A percentile compares a stretch with the other conserved stretches of the same genome.
Evolutionary conservation across 805 yeast genomes (phyloP).

Genomic region (Wickerhamiella spandovensis): DNA sequence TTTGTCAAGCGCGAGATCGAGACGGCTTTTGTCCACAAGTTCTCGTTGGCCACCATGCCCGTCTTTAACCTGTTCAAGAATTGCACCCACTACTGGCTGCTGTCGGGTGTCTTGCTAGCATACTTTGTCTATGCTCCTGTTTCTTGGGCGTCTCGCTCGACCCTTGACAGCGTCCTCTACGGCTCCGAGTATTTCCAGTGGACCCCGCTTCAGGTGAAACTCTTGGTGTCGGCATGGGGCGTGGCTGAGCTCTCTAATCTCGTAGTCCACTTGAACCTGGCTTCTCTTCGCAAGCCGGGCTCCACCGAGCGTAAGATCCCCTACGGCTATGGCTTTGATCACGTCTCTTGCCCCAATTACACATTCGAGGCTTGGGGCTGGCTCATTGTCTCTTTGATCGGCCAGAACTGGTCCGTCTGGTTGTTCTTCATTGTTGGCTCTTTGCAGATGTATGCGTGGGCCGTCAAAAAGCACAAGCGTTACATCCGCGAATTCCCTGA

Average conservation of each 20-base stretch:
- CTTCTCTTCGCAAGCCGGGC: constrained; percentile 39
- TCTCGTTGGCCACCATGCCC: constrained; percentile 90
- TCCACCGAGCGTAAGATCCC: constrained; percentile 58
- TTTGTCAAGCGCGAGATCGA: constrained; percentile 82
- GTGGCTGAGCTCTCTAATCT: constrained; percentile 62
- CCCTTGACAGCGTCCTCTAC: constrained; percentile 15
- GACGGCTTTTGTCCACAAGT: constrained; percentile 70
- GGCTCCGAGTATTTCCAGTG: constrained; percentile 12
- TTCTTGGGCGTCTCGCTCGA: constrained; percentile 17
- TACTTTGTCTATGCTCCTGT: constrained; percentile 36
- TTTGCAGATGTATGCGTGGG: constrained; percentile 85
- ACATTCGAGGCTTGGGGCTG: constrained; percentile 74
- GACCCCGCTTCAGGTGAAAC: constrained; percentile 7
- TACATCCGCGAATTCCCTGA: constrained; percentile 59
- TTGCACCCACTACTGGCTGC: constrained; percentile 83
- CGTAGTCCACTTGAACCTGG: constrained; percentile 52
- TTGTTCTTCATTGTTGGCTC: constrained; percentile 59
- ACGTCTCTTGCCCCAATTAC: constrained; percentile 87
- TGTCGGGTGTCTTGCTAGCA: constrained; percentile 55
- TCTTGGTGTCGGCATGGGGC: constrained; percentile 20
- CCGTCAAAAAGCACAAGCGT: constrained; percentile 65
- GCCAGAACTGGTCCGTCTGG: constrained; percentile 65
- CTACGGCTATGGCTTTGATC: constrained; percentile 67
- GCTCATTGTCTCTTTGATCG: constrained; percentile 55
- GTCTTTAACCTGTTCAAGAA: constrained; percentile 74